phyloP scores from a whole-genome alignment of 306 rosid genomes.

The Gleditsia sinensis region DNA sequence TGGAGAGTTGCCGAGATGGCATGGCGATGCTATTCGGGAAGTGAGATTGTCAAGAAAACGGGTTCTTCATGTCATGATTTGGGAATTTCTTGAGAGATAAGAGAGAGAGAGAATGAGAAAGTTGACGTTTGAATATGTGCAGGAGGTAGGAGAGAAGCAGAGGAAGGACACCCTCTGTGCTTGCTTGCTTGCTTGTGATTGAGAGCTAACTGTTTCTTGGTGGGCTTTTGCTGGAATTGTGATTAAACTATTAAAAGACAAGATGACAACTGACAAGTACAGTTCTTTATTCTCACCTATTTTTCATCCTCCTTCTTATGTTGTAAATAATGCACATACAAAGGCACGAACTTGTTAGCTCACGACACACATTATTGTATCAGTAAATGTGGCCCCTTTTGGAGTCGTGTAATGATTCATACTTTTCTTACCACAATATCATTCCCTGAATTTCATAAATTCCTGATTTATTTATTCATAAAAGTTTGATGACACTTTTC shows the following conservation, averaged over 20 bases:
- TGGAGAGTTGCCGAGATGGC: conserved; percentile 57
- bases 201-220: no score
- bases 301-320: not conserved
- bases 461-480: not conserved
- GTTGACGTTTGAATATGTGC: not conserved
- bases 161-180: not conserved
- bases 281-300: no score
- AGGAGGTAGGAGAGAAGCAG: not conserved
- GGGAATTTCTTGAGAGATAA: not conserved
- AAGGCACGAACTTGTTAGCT: no score
- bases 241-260: not conserved
- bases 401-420: conserved; percentile 30
- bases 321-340: not conserved
- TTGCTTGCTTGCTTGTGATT: not conserved
- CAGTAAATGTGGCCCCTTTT: conserved; percentile 29
- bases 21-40: conserved; percentile 30
- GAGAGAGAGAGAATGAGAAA: not conserved
- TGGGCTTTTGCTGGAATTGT: no score
- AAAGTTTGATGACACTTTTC: not conserved
- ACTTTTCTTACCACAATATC: conserved; percentile 20
- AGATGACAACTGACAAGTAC: no score
- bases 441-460: conserved; percentile 31
- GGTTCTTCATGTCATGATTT: not conserved
- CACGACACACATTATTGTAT: not conserved
- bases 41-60: not conserved